These are phyloP conservation scores for Puccinellia tenuiflora DNA, from an alignment of 176 grass and related monocot species.

Conservation along the genomic window DNA sequence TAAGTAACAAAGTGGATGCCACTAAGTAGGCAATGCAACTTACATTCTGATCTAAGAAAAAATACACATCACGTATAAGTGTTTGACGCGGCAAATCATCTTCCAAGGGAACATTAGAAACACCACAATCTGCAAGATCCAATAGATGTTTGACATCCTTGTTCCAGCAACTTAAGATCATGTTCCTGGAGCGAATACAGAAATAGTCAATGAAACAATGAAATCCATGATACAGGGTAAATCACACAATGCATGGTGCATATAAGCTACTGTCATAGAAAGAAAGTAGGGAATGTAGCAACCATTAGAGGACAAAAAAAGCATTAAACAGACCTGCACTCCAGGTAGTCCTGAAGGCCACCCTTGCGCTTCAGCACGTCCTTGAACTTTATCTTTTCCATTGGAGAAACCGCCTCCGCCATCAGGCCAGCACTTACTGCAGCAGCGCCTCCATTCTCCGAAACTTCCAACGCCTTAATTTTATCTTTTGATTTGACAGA, in stretches of 20 bases:
- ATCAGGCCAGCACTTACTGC: slow-evolving; percentile 83
- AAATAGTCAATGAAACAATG: slow-evolving; percentile 31
- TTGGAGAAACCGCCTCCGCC: slow-evolving; percentile 53
- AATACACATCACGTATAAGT: slow-evolving; percentile 77
- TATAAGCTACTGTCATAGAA: slow-evolving; percentile 1
- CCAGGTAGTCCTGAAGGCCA: slow-evolving; percentile 85
- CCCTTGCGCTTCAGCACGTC: slow-evolving; percentile 89
- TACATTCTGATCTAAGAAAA: slow-evolving; percentile 93
- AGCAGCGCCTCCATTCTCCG: slow-evolving; percentile 41
- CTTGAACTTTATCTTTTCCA: slow-evolving; percentile 97
- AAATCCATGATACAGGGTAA: slow-evolving; percentile 19
- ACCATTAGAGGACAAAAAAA: background rate
- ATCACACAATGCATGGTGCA: background rate
- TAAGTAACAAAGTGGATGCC: slow-evolving; percentile 2
- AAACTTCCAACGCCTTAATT: slow-evolving; percentile 25
- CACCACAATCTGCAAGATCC: slow-evolving; percentile 64
- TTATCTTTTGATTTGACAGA: slow-evolving; percentile 60
- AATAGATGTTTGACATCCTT: slow-evolving; percentile 87
- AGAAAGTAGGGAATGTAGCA: slow-evolving; percentile 12
- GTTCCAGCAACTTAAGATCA: slow-evolving; percentile 77
- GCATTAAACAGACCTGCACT: slow-evolving; percentile 62
- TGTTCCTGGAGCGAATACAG: slow-evolving; percentile 69
- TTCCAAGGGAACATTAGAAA: slow-evolving; percentile 52
- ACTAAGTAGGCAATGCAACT: slow-evolving; percentile 26
- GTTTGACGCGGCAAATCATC: slow-evolving; percentile 47